These are phyloP conservation scores for Aschersonia sp. DNA, from an alignment of 2,329 filamentous ascomycete species.

Conservation along the genomic window DNA sequence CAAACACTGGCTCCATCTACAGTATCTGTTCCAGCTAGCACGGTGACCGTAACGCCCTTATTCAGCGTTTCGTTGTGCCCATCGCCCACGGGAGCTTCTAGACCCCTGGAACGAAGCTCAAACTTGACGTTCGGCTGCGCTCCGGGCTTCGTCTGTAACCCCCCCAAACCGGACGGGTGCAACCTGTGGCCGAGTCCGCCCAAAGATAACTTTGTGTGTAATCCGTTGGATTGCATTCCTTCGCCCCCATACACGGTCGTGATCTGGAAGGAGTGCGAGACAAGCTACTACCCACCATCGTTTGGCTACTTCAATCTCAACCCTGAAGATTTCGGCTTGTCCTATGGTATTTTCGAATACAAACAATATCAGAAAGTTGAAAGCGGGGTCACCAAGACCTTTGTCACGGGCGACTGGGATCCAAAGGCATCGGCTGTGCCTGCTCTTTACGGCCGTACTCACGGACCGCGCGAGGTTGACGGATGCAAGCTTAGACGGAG, in stretches of 20 bases:
- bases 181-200: conserved; percentile 36
- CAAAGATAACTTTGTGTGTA: conserved; percentile 29
- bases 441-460: too few relatives aligned
- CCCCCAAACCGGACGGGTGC: conserved; percentile 33
- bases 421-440: conserved; percentile 31
- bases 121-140: conserved; percentile 37
- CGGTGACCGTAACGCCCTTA: conserved; percentile 12
- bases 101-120: conserved; percentile 18
- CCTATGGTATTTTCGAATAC: conserved; percentile 44
- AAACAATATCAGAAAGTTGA: conserved; percentile 21
- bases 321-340: conserved; percentile 44
- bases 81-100: conserved; percentile 23
- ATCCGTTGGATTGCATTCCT: conserved; percentile 26
- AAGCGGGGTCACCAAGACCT: conserved; percentile 24
- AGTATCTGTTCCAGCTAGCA: conserved; percentile 13
- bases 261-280: conserved; percentile 29
- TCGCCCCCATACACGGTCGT: conserved; percentile 22
- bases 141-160: conserved; percentile 37
- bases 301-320: conserved; percentile 51
- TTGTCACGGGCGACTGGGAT: conserved; percentile 40
- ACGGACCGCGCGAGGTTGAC: too few relatives aligned
- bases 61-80: conserved; percentile 26
- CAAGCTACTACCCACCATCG: conserved; percentile 33
- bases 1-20: conserved; percentile 13
- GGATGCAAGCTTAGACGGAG: background rate